These are phyloP conservation scores for Petasospora fabianii DNA, from an alignment of 1,139 yeast genomes.

Conservation along the genomic window DNA sequence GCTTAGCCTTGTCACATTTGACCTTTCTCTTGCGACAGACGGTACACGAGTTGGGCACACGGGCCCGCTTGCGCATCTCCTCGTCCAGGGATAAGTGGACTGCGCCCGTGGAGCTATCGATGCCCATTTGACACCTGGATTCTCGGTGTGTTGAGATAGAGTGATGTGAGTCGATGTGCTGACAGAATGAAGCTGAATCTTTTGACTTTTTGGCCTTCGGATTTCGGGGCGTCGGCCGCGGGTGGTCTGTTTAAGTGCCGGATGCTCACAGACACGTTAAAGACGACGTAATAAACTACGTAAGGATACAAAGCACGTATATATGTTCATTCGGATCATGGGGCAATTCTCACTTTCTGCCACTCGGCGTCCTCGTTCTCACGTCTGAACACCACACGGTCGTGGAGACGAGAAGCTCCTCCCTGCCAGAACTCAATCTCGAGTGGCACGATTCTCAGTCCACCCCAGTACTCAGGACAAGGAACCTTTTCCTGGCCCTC, in stretches of 20 bases:
- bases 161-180: too few species aligned
- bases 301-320: background rate
- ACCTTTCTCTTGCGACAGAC: conserved; percentile 41
- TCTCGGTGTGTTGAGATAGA: too few species aligned
- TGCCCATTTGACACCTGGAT: too few species aligned
- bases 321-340: conserved; percentile 34
- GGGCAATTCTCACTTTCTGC: conserved; percentile 70
- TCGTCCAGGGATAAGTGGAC: background rate
- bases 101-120: too few species aligned
- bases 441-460: conserved; percentile 78
- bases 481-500: conserved; percentile 65
- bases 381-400: conserved; percentile 73
- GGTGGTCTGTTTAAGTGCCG: too few species aligned
- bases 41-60: conserved; percentile 41
- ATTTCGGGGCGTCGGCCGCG: too few species aligned
- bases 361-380: conserved; percentile 49
- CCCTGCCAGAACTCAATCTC: conserved; percentile 99
- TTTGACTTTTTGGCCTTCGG: too few species aligned
- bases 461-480: conserved; percentile 96
- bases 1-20: conserved; percentile 54
- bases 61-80: conserved; percentile 29
- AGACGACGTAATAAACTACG: too few species aligned
- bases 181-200: too few species aligned
- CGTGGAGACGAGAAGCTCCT: conserved; percentile 84
- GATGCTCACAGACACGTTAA: too few species aligned